These are phyloP conservation scores for Geotrichum macrosporum DNA, from an alignment of 1,139 yeast species.

Conservation along the genomic window DNA sequence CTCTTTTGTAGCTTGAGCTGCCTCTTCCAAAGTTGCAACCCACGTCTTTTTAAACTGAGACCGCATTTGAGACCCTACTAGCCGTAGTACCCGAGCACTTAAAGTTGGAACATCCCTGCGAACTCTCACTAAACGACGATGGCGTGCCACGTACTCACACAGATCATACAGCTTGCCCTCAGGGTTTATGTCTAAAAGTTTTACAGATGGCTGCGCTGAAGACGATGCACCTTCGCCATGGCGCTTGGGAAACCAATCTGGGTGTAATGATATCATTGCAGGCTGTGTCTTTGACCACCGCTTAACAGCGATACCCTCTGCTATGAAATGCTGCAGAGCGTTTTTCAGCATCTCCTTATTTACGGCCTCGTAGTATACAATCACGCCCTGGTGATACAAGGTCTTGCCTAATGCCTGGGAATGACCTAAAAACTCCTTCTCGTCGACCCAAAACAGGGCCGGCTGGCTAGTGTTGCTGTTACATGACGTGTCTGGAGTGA, in stretches of 20 bases:
- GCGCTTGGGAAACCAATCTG: constrained; percentile 28
- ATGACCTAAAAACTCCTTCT: constrained; percentile 34
- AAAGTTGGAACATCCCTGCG: constrained; percentile 23
- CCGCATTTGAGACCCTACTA: constrained; percentile 11
- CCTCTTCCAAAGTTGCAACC: constrained; percentile 2
- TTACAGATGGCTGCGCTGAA: neutral
- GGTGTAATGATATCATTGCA: constrained; percentile 23
- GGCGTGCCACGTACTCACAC: constrained; percentile 33
- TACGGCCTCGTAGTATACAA: constrained; percentile 42
- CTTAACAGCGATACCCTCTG: constrained; percentile 36
- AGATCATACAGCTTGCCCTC: constrained; percentile 33
- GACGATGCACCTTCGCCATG: neutral
- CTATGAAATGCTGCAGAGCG: constrained; percentile 37
- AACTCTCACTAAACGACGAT: constrained; percentile 25
- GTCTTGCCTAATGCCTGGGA: constrained; percentile 43
- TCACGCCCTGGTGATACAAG: constrained; percentile 42
- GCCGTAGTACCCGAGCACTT: constrained; percentile 11
- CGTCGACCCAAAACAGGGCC: constrained; percentile 32
- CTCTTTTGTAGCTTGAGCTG: neutral
- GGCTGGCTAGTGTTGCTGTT: constrained; percentile 11
- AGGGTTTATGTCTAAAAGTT: constrained; percentile 25
- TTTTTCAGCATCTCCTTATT: constrained; percentile 42
- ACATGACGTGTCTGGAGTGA: constrained; percentile 34
- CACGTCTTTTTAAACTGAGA: constrained; percentile 2
- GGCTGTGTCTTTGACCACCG: constrained; percentile 24